These are phyloP conservation scores for Pholiota conissans DNA, from an alignment of 768 basidiomycete species.

Conservation along the genomic window DNA sequence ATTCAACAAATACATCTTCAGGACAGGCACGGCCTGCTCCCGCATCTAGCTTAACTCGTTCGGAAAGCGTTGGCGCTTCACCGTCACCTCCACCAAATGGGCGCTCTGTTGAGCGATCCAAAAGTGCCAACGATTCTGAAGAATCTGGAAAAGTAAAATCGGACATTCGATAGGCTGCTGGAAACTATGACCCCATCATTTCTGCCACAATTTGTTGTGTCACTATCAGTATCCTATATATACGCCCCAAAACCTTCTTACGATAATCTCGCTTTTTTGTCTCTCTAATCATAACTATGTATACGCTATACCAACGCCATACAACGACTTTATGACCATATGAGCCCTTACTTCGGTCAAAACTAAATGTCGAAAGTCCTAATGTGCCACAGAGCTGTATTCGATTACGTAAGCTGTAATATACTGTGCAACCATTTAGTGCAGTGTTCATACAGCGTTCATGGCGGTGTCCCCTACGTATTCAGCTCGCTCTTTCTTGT, in stretches of 20 bases:
- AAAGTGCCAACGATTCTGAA: slow-evolving; percentile 34
- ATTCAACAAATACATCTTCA: slow-evolving; percentile 31
- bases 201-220: slow-evolving; percentile 1
- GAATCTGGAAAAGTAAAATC: slow-evolving; percentile 26
- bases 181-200: not conserved
- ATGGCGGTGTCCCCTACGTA: slow-evolving; percentile 14
- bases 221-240: slow-evolving; percentile 13
- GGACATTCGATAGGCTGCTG: slow-evolving; percentile 28
- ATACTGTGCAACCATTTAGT: no score
- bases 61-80: slow-evolving; percentile 30
- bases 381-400: no score
- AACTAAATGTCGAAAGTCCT: not conserved
- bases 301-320: slow-evolving; percentile 5
- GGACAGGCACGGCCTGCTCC: slow-evolving; percentile 27
- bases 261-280: slow-evolving; percentile 12
- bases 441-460: not conserved
- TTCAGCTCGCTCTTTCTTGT: slow-evolving; percentile 20
- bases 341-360: not conserved
- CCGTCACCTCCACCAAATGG: slow-evolving; percentile 25
- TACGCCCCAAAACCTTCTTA: slow-evolving; percentile 12
- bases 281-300: slow-evolving; percentile 8
- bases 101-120: slow-evolving; percentile 29
- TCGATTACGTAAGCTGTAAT: no score
- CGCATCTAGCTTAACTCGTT: slow-evolving; percentile 30
- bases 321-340: not conserved